These are phyloP conservation scores for Trichophyton benhamiae DNA, from an alignment of 2,329 filamentous ascomycete species.

Conservation along the genomic window DNA sequence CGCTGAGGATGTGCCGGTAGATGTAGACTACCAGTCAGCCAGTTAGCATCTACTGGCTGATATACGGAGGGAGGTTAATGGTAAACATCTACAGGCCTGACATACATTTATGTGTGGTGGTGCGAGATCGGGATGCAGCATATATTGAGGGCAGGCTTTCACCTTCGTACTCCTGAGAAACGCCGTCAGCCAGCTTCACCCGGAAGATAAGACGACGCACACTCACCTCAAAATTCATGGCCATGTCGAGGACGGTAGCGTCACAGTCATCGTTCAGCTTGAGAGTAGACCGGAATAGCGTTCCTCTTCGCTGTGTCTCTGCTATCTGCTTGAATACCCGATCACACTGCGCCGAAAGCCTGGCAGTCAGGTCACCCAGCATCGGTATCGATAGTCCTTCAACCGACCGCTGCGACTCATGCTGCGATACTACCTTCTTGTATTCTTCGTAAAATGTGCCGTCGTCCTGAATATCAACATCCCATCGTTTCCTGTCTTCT, in stretches of 20 bases:
- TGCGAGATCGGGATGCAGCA: constrained; percentile 23
- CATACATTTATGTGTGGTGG: constrained; percentile 25
- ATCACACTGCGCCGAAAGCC: constrained; percentile 47
- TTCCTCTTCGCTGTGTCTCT: constrained; percentile 54
- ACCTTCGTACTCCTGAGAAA: constrained; percentile 15
- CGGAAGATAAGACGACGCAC: not conserved
- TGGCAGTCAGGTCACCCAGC: constrained; percentile 51
- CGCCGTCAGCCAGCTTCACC: constrained; percentile 6
- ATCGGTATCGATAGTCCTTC: constrained; percentile 44
- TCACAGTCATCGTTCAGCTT: constrained; percentile 33
- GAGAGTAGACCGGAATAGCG: constrained; percentile 50
- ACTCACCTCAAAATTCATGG: constrained; percentile 43
- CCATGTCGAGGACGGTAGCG: constrained; percentile 40
- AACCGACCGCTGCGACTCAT: constrained; percentile 38
- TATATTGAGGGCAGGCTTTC: constrained; percentile 23
- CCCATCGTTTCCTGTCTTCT: constrained; percentile 36
- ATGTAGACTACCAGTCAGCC: constrained; percentile 40
- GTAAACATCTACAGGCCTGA: not conserved
- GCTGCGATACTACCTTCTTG: constrained; percentile 39
- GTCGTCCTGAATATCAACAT: constrained; percentile 24
- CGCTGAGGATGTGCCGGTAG: constrained; percentile 42
- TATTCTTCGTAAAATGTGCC: constrained; percentile 36
- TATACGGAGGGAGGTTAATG: not conserved
- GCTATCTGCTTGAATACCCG: constrained; percentile 55
- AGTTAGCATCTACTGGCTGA: not conserved